Base-by-base conservation (phyloP, 768 basidiomycete species). In the Amanita jacksonii region DNA sequence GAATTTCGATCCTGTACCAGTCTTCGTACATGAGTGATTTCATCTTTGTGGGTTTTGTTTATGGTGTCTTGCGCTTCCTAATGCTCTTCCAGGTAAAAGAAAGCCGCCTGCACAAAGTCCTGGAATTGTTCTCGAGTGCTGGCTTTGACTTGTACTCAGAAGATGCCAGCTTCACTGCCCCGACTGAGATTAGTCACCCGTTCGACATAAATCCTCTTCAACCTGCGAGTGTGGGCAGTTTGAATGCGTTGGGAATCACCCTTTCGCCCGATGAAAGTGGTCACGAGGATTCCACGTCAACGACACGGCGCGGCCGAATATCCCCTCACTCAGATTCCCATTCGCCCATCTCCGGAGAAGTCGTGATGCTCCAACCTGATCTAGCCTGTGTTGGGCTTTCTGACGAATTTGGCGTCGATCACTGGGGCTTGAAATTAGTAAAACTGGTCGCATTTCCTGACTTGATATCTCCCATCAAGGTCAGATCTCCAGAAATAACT, bases 11-110 rank as follows among this genome's bases (percentile, higher is more conserved):
- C 38, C 65, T 88, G 10, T 89, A 88, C 58, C 82, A 85, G 55
- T 85, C 82, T 4, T 84, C 84, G 2, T 87, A 88, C 58, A 78
- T 76, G 73, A 79, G 82, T 52, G 85, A 88, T 59, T 87, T 82
- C 56, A 83, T 88, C 46, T 79, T 88, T 51, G 84, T 86, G 54
- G 51, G 80, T 40, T 28, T 49, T 20, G 2, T 8, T 36, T 18
- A 39, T 7, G 15, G 22, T 16, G 8, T 41, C 18, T 39, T 34
- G 8, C 38, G 16, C 16, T 24, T 38, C 38, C 50, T 54, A 31
- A 54, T 44, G 38, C 30, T 32, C 25, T 22, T 34, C 5, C 54
- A 84, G 81, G 81, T 85, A 37, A 83, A 82, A 57, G 74, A 82
- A 53, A 64, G 70, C 25, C 72, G 78, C 32, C 62, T 87, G 1